Evolutionary conservation across 108 stramenopile genomes (phyloP), one percentile per base, ranked within the genome.

Genomic region (Poteriospumella lacustris): DNA sequence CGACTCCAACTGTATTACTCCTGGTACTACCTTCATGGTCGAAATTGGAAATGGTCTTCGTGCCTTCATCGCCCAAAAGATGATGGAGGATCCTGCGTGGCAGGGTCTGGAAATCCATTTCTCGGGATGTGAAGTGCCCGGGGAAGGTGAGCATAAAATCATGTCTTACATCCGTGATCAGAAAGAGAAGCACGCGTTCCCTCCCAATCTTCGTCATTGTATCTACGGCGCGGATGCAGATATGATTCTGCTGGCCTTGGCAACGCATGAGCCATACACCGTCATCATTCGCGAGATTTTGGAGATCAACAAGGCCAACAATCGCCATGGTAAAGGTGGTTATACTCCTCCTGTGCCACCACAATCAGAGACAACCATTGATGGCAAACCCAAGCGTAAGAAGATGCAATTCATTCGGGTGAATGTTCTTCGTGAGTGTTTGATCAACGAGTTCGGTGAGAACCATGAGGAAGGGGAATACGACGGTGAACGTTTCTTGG

Each of bases 321-420:
- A 64, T 64, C 47, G 47, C 19, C 47, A 52, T 52, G 19, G 47
- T 52, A 9, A 52, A 15, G 47, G 47, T 52, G 19, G 19, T 19
- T 15, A 52, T 52, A 64, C 60, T 64, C 29, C 60, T 31, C 60
- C 60, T 64, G 19, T 19, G 19, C 47, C 47, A 15, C n/a, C n/a
- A n/a, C n/a, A n/a, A n/a, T n/a, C n/a, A n/a, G n/a, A n/a, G n/a
- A n/a, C n/a, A n/a, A n/a, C n/a, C n/a, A 93, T 95, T 34, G 90
- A 89, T 69, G 94, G 94, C 76, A 91, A 93, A 76, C 92, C 95
- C 43, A 91, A 93, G 73, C 89, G 95, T 75, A 90, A 90, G 24
- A 92, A 94, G 78, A 97, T 97, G 82, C 95, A 99, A 85, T 87
- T 96, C 9, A 84, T 99, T 67, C 96, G 97, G 80, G 75, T 99